Percentiles rank a stretch among this genome's conserved stretches.
Evolutionary conservation across 2,329 filamentous ascomycete genomes (phyloP).

Genomic region (Paecilomyces niveus): DNA sequence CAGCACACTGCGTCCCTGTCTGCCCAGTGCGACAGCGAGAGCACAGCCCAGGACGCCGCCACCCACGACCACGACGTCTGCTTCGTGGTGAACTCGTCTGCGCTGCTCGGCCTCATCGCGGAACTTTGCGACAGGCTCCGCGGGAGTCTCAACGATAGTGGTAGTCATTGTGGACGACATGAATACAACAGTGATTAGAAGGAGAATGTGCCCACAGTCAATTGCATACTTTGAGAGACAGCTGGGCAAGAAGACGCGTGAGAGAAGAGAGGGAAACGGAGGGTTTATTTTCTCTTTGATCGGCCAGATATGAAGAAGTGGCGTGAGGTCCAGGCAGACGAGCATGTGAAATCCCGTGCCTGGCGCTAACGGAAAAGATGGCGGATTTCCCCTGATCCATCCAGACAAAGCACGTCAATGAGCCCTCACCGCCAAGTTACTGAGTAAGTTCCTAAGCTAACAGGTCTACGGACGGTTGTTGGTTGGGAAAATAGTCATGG

Average conservation of each 20-base stretch:
- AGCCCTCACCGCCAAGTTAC: not conserved
- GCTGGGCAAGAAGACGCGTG: not conserved
- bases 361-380: not conserved
- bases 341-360: not conserved
- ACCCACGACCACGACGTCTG: slow-evolving; percentile 85
- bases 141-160: slow-evolving; percentile 8
- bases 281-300: not conserved
- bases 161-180: slow-evolving; percentile 18
- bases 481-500: not conserved
- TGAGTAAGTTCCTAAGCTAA: not conserved
- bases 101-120: slow-evolving; percentile 34
- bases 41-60: slow-evolving; percentile 87
- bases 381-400: not conserved
- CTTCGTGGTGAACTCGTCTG: slow-evolving; percentile 51
- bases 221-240: not conserved
- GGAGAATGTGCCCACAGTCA: not conserved
- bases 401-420: not conserved
- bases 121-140: slow-evolving; percentile 10
- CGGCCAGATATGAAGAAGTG: not conserved
- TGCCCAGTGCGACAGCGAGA: slow-evolving; percentile 72
- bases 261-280: not conserved
- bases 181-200: not conserved
- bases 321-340: not conserved
- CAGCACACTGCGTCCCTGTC: slow-evolving; percentile 84
- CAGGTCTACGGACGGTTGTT: not conserved